Evolutionary conservation across 352 stramenopile species (phyloP), one percentile per base, ranked within the genome.

Genomic region (Globisporangium parvum): DNA sequence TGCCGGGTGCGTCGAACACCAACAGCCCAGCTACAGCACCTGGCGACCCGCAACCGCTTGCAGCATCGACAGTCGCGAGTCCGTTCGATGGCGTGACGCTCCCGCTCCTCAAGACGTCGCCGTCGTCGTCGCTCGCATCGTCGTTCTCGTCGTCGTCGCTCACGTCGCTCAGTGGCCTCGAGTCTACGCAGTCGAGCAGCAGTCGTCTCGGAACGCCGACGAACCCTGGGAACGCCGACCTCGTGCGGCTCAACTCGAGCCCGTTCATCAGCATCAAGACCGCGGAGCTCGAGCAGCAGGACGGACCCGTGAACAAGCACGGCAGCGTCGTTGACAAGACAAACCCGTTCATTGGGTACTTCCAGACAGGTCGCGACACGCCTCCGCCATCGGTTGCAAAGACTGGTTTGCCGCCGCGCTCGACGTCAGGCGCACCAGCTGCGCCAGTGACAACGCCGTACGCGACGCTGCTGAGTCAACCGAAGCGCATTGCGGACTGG

Each of bases 341-440:
- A 39, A 93, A 93, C 53, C 83, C 83, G 21, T 93, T 93, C 60
- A 90, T 93, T 55, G 83, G 83, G 35, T 93, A 91, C 54, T 93
- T 93, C 59, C 77, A 93, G 55, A 85, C 66, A 41, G 71, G 66
- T n/a, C 17, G 44, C 21, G 33, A 53, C 49, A 17, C 26, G 26
- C 24, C 50, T n/a, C 45, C 57, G 14, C 11, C 42, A 24, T 31
- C 49, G 33, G 37, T 42, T 12, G 12, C 37, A 42, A 42, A 42
- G 37, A 44, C 52, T 15, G 52, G 52, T 10, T 21, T 58, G 17
- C 52, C 52, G 10, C 52, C 52, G 37, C 53, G 59, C 6, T 55
- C 59, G 0, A 42, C 57, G 14, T 63, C 57, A 6, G 42, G 41
- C 24, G 51, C 54, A 28, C 28, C 24, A 2, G 18, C 55, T 6